Evolutionary conservation across 1,284 basidiomycete genomes (phyloP), one percentile per base, ranked within the genome.

Genomic region (Xerocomus nothofagi): DNA sequence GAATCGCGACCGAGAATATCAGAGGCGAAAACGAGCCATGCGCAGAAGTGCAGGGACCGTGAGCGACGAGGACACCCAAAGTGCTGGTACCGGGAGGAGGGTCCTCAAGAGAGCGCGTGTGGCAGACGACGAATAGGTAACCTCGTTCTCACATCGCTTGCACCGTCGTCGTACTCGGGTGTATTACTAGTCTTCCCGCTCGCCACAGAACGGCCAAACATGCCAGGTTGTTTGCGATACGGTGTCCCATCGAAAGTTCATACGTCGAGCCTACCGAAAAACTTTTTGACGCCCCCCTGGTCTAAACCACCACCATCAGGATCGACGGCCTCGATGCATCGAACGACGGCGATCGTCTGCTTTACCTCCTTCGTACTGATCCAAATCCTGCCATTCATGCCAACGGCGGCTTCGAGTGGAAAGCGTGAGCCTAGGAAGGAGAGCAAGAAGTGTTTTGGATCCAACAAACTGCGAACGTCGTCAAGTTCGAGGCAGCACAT

Each of bases 331-430:
- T 89, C 83, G 21, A 91, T 84, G 65, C 85, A 89, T 40, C 86
- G 78, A 42, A 76, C 68, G 26, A 84, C 73, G 3, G 81, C 80
- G 44, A 93, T 86, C 10, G 80, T 81, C 55, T 88, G 80, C 58
- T 78, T 82, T 9, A 76, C 66, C 33, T 87, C 83, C 58, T 84
- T 83, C 12, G 88, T 72, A 44, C 74, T 86, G 44, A 93, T 66
- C 91, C 91, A 93, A 9, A 92, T 80, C 33, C 86, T 79, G 3
- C 91, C 91, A 61, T 93, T 93, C 68, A 88, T 75, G 2, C 91
- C 91, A 3, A 89, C 80, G 2, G 88, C 90, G 4, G 77, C 78
- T 57, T 93, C 90, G 30, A 93, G 72, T 4, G 88, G 86, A 59
- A 91, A 88, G 33, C 75, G 76, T 8, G 81, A 74, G 14, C 90